Evolutionary conservation across 768 basidiomycete species (phyloP).

Genomic region (Boletus rex-veris): DNA sequence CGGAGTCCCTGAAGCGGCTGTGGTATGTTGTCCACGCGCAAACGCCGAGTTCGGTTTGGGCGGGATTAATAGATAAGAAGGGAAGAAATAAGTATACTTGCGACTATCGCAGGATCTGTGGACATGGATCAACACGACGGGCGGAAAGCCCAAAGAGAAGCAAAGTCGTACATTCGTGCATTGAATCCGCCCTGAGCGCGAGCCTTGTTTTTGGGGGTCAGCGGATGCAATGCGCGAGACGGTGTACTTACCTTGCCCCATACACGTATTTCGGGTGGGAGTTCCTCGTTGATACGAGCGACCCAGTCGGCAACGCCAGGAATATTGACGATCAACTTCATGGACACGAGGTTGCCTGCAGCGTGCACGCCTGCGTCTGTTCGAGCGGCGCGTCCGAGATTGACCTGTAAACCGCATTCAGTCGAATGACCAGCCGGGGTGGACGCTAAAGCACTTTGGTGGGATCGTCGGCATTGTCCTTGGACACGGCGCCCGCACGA

Average conservation of each 20-base stretch:
- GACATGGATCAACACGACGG: slow-evolving; percentile 1
- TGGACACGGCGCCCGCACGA: slow-evolving; percentile 87
- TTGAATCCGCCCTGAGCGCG: slow-evolving; percentile 82
- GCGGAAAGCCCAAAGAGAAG: neutral
- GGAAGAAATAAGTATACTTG: slow-evolving; percentile 97
- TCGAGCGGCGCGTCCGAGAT: slow-evolving; percentile 82
- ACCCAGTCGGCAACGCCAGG: slow-evolving; percentile 72
- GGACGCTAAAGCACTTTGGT: slow-evolving; percentile 57
- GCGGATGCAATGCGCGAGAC: neutral
- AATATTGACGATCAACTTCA: slow-evolving; percentile 81
- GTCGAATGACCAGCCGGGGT: neutral
- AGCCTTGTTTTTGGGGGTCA: slow-evolving; percentile 36
- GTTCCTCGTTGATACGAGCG: slow-evolving; percentile 71
- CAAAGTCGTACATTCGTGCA: slow-evolving; percentile 55
- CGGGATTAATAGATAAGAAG: slow-evolving; percentile 87
- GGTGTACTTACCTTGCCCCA: slow-evolving; percentile 74
- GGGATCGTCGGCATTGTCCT: slow-evolving; percentile 89
- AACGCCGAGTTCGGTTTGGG: slow-evolving; percentile 76
- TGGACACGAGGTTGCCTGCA: slow-evolving; percentile 87
- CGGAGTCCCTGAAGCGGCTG: slow-evolving; percentile 20
- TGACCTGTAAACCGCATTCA: slow-evolving; percentile 50
- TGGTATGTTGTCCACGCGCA: slow-evolving; percentile 40
- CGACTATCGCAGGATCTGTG: slow-evolving; percentile 86
- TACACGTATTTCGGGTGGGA: slow-evolving; percentile 90
- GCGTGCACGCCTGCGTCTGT: slow-evolving; percentile 99